Conservation (phyloP, 2,329 filamentous ascomycete genomes). For the Microdochium trichocladiopsis region DNA sequence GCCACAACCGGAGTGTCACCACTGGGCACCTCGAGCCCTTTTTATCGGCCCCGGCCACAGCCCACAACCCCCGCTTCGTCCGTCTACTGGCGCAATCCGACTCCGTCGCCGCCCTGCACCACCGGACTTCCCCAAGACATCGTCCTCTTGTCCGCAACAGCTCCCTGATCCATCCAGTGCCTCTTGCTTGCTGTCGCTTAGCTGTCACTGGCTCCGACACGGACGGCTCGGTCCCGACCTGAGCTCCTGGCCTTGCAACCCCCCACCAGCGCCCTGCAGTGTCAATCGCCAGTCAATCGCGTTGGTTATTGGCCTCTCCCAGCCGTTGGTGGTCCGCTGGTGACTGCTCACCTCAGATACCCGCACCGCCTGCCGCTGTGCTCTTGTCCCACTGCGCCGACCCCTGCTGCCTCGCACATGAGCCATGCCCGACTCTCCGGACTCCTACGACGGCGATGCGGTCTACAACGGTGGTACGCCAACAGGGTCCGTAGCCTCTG, state of each 20-base stretch:
- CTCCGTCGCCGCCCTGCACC: not conserved
- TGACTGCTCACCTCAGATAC: not conserved
- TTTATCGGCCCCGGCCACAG: not conserved
- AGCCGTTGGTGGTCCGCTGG: not conserved
- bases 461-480: conserved; percentile 17
- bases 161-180: not conserved
- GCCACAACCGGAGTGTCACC: too few species aligned
- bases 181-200: not conserved
- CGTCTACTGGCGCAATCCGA: not conserved
- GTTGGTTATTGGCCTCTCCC: not conserved
- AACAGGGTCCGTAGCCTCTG: conserved; percentile 6
- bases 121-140: not conserved
- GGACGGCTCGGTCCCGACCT: not conserved
- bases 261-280: not conserved
- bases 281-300: not conserved
- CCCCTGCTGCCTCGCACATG: conserved; percentile 5
- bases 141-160: not conserved
- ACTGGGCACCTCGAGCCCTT: not conserved
- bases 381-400: conserved; percentile 6
- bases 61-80: not conserved
- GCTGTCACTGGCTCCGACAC: not conserved
- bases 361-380: not conserved
- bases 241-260: not conserved
- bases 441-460: conserved; percentile 18
- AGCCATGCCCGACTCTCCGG: conserved; percentile 21